Base-by-base conservation (phyloP, 2,329 filamentous ascomycete genomes). In the Pezicula radicicola region DNA sequence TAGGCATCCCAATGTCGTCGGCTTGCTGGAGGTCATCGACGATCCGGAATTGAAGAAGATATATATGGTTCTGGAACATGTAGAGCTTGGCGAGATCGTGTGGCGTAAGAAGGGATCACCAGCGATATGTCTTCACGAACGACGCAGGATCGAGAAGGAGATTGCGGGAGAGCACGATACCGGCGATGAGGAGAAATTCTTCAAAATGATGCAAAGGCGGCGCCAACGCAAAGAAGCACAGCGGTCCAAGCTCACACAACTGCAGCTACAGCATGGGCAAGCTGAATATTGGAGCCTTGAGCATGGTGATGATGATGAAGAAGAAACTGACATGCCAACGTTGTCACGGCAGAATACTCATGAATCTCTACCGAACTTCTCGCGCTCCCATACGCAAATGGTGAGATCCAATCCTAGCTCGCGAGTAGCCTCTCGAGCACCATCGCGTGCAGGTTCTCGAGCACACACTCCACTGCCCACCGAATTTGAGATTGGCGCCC, bases 11-110 rank as follows among this genome's bases (percentile, higher is more conserved):
- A 97, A 99, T 65, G 90, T 99, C 39, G 94, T 99, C 56, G 92
- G 90, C 62, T 77, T 99, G 37, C 81, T 97, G 57, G 94, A 99
- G 72, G 92, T 99, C 64, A 97, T 99, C 63, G 94, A 99, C 68
- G 94, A 99, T 67, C 93, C 93, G 2, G 90, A 91, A 63, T 84
- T 91, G 53, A 94, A 95, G 74, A 99, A 99, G 73, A 96, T 99
- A 56, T 99, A 99, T 73, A 93, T 99, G 73, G 90, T 97, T 18
- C 80, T 99, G 41, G 94, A 99, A 70, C 93, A 93, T 70, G 92
- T 97, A 51, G 91, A 97, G 67, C 81, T 93, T 39, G 93, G 94
- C 48, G 94, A 99, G 72, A 90, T 99, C 52, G 81, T 91, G 45
- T 99, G 94, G 94, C 84, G 94, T 50, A 93, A 88, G 68, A 91